These are phyloP conservation scores for Solanum sejunctum DNA, from an alignment of 257 asterid genomes.

Conservation along the genomic window DNA sequence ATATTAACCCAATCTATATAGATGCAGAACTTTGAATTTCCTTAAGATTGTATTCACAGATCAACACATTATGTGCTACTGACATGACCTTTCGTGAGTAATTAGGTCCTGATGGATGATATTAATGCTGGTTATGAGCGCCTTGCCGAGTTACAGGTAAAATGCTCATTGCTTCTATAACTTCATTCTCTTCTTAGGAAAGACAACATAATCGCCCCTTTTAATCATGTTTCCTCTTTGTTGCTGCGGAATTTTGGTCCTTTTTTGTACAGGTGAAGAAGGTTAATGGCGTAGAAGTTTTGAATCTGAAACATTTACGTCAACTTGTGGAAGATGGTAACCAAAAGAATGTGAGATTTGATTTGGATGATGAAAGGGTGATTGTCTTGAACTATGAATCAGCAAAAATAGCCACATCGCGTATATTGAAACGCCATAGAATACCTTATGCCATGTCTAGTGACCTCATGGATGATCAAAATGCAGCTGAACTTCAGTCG, in stretches of 20 bases:
- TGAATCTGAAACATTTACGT: conserved; percentile 70
- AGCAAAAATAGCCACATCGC: conserved; percentile 77
- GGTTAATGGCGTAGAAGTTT: conserved; percentile 63
- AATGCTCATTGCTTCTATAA: not conserved
- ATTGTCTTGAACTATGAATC: conserved; percentile 52
- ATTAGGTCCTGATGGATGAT: conserved; percentile 83
- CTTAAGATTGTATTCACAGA: not conserved
- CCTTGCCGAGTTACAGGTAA: conserved; percentile 90
- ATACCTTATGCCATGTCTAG: conserved; percentile 61
- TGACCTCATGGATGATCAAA: conserved; percentile 51
- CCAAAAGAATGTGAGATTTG: conserved; percentile 52
- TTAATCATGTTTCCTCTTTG: not conserved
- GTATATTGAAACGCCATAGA: conserved; percentile 70
- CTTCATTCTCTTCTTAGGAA: not conserved
- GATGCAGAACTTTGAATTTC: not conserved
- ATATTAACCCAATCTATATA: not conserved
- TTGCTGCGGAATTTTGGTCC: not conserved
- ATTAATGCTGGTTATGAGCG: conserved; percentile 95
- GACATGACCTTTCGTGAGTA: not conserved
- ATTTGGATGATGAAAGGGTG: conserved; percentile 87
- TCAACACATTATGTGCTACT: not conserved
- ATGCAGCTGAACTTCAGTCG: conserved; percentile 14
- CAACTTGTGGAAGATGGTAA: conserved; percentile 67
- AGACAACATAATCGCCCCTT: not conserved
- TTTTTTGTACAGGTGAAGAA: conserved; percentile 58